Evolutionary conservation across 1,139 yeast genomes (phyloP), one percentile per base, ranked within the genome.

Genomic region (Scheffersomyces quercinus): DNA sequence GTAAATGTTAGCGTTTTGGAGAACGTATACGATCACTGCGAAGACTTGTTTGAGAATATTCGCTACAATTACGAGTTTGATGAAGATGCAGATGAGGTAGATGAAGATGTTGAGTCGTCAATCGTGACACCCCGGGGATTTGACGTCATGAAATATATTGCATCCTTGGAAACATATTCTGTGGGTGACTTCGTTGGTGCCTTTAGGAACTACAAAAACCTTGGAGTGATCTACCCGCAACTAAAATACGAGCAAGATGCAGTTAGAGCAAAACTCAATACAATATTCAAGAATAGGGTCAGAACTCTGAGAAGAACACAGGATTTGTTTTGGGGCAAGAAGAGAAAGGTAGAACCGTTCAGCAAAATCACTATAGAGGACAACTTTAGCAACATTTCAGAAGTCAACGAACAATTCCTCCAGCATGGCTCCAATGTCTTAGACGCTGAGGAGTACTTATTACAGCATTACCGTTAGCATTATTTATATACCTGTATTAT

Each of bases 31-130:
- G 44, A 50, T 6, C 48, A 48, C 36, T 65, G 69, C 45, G 62
- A 60, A 20, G 35, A 46, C 10, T 32, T 64, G 36, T 65, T 68
- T 40, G 55, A 54, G 12, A 50, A 55, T 7, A 49, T 56, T 10
- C 42, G 46, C 4, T 62, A 56, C 43, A 45, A 51, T 6, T 67
- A 65, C 40, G 67, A 64, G 38, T 55, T 54, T 35, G 64, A 55
- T 11, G 48, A 47, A 13, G 55, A 46, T 7, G 44, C 36, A 45
- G 48, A 48, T 1, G 45, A 40, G 5, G 48, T 43, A 28, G 41
- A 42, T 11, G 50, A 47, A 9, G 35, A 39, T 2, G 49, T 40
- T 3, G 29, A 36, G 15, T 31, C 35, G 4, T 5, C 15, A 10
- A 31, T 31, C 12, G 11, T 31, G 5, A 31, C 35, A n/a, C 10